Percentiles rank a stretch among this genome's conserved stretches.
These are phyloP conservation scores for Zopfia rhizophila DNA, from an alignment of 2,329 filamentous ascomycete species.

Conservation along the genomic window DNA sequence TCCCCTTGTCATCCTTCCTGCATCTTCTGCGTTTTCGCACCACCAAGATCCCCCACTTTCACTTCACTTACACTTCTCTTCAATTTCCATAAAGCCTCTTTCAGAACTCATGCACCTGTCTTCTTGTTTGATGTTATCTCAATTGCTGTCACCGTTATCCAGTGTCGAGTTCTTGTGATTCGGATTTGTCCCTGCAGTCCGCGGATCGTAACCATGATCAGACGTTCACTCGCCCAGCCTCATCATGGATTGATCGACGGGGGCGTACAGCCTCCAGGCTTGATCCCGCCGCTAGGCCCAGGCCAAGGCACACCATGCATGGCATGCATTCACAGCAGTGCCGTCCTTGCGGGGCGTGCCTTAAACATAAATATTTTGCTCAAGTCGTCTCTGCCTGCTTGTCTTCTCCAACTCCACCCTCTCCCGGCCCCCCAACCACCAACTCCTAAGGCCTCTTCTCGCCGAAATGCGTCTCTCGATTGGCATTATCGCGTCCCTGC, in stretches of 20 bases:
- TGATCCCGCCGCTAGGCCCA: slow-evolving; percentile 37
- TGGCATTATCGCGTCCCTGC: slow-evolving; percentile 21
- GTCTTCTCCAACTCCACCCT: neutral
- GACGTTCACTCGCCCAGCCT: slow-evolving; percentile 5
- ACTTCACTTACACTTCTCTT: slow-evolving; percentile 1
- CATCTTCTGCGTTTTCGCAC: slow-evolving; percentile 29
- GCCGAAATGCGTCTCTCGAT: slow-evolving; percentile 34
- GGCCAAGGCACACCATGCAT: slow-evolving; percentile 33
- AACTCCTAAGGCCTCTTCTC: no score
- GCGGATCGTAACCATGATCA: neutral
- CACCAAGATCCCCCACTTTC: slow-evolving; percentile 11
- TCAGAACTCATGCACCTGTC: neutral
- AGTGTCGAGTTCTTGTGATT: neutral
- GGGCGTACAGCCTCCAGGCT: slow-evolving; percentile 36
- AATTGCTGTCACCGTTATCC: neutral
- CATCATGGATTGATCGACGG: slow-evolving; percentile 33
- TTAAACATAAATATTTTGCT: slow-evolving; percentile 30
- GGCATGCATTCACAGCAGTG: slow-evolving; percentile 1
- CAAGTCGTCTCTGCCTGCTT: neutral
- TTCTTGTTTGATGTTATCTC: neutral
- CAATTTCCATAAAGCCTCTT: slow-evolving; percentile 19
- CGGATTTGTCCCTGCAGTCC: neutral
- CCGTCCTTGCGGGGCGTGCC: slow-evolving; percentile 14
- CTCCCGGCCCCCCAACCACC: slow-evolving; percentile 10
- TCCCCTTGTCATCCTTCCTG: slow-evolving; percentile 25